phyloP scores from a whole-genome alignment of 1,284 basidiomycete species.

The Schizophyllum amplum region DNA sequence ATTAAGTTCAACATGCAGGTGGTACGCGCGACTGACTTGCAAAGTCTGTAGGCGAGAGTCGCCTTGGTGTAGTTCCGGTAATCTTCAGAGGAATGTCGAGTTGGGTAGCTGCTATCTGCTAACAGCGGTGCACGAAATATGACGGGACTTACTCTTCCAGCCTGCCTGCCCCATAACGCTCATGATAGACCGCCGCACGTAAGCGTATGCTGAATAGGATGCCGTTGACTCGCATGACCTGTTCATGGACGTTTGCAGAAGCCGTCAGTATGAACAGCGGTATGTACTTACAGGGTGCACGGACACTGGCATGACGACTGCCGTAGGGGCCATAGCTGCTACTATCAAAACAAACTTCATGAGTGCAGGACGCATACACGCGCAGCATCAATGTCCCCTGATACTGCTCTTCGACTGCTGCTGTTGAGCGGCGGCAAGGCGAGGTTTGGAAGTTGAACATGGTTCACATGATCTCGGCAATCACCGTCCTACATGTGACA shows the following conservation, averaged over 20 bases:
- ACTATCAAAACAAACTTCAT: no score
- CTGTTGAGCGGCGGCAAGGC: no score
- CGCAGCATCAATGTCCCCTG: no score
- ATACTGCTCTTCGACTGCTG: no score
- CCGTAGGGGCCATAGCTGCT: not conserved
- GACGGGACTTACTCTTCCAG: no score
- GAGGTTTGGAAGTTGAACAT: not conserved
- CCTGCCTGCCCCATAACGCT: no score
- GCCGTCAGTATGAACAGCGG: not conserved
- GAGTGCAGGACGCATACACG: no score
- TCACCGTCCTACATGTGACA: not conserved
- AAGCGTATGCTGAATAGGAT: not conserved
- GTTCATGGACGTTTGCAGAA: not conserved
- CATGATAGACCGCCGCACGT: not conserved
- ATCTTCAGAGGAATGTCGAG: not conserved
- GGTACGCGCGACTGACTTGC: not conserved
- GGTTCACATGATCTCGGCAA: not conserved
- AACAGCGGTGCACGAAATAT: not conserved
- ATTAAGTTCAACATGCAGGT: not conserved
- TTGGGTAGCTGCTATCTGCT: not conserved
- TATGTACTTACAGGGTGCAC: not conserved
- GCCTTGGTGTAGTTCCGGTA: not conserved
- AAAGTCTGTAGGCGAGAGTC: not conserved
- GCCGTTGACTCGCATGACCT: not conserved
- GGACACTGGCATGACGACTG: not conserved